A percentile compares a stretch with the other conserved stretches of the same genome.
phyloP scores from a whole-genome alignment of 352 stramenopile species.

The Phytophthora chlamydospora region DNA sequence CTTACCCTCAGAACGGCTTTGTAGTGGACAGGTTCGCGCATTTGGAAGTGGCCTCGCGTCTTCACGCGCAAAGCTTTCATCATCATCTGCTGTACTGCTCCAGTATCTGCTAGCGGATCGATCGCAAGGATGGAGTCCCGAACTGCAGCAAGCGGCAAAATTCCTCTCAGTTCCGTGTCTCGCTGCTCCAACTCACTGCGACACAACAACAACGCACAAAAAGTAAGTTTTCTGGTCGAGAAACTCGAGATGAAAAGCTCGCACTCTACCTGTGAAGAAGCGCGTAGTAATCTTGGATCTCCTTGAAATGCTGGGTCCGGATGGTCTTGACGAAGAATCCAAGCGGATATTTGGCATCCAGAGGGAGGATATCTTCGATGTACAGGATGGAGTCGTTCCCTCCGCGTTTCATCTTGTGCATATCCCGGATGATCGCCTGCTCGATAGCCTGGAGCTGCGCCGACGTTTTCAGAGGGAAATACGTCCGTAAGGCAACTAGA shows the following conservation, averaged over 20 bases:
- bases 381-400: constrained; percentile 77
- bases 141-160: constrained; percentile 44
- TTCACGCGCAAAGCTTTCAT: constrained; percentile 53
- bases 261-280: constrained; percentile 51
- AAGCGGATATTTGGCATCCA: constrained; percentile 48
- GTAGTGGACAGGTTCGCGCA: constrained; percentile 67
- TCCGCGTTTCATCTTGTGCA: constrained; percentile 78
- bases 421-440: constrained; percentile 76
- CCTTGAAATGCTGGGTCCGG: constrained; percentile 82
- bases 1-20: constrained; percentile 56
- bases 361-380: constrained; percentile 73
- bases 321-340: constrained; percentile 84
- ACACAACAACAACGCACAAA: neutral
- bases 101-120: constrained; percentile 56
- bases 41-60: constrained; percentile 42
- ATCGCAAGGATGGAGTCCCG: constrained; percentile 37
- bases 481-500: constrained; percentile 72
- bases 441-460: constrained; percentile 76
- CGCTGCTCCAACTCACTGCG: constrained; percentile 62
- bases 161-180: constrained; percentile 49
- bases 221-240: neutral
- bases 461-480: constrained; percentile 81
- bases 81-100: constrained; percentile 36
- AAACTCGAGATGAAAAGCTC: constrained; percentile 14
- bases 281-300: constrained; percentile 82